These are phyloP conservation scores for Aspergillus luchuensis DNA, from an alignment of 2,329 filamentous ascomycete genomes.

Conservation along the genomic window DNA sequence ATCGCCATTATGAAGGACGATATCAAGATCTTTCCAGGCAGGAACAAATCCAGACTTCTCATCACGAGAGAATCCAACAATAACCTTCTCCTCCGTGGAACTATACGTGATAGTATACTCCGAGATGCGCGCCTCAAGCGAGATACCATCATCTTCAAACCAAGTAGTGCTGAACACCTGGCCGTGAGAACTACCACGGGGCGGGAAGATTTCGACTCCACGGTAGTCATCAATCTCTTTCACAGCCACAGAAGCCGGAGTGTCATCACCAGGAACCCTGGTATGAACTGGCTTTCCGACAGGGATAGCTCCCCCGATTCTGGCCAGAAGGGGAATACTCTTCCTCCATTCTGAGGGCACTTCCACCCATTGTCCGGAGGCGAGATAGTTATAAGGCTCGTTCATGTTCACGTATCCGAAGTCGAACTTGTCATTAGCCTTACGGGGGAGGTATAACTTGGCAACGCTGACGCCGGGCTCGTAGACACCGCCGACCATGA, in stretches of 20 bases:
- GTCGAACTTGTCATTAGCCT: constrained; percentile 45
- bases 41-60: constrained; percentile 48
- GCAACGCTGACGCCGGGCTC: constrained; percentile 58
- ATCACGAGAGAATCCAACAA: constrained; percentile 46
- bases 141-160: constrained; percentile 62
- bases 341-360: constrained; percentile 54
- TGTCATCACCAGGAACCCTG: constrained; percentile 53
- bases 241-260: constrained; percentile 45
- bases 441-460: constrained; percentile 63
- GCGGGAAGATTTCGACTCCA: constrained; percentile 60
- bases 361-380: constrained; percentile 57
- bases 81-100: constrained; percentile 48
- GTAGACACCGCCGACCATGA: constrained; percentile 70
- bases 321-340: constrained; percentile 59
- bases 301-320: constrained; percentile 57
- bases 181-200: constrained; percentile 44
- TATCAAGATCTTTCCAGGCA: constrained; percentile 52
- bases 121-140: constrained; percentile 45
- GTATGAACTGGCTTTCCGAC: constrained; percentile 56
- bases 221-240: constrained; percentile 56
- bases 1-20: constrained; percentile 57
- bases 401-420: constrained; percentile 66
- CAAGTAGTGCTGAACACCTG: constrained; percentile 48
- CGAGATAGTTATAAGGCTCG: constrained; percentile 60
- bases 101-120: constrained; percentile 49